Percentiles rank a stretch among this genome's conserved stretches.
Conservation (phyloP, 2,329 filamentous ascomycete genomes). For the Boeremia exigua region DNA sequence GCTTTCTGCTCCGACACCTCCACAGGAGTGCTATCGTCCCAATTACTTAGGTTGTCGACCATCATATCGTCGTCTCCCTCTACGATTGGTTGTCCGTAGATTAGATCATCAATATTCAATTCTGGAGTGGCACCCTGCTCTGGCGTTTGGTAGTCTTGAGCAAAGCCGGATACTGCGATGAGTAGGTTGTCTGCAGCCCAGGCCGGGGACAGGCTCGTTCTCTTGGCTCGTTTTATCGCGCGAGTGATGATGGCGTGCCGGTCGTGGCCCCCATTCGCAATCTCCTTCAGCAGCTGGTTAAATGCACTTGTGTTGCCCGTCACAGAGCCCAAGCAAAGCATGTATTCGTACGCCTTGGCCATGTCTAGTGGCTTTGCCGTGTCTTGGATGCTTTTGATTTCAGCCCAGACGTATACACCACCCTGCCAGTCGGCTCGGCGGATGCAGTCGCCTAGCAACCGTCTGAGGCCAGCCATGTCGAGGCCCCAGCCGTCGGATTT, state of each 20-base stretch:
- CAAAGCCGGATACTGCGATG: slow-evolving; percentile 37
- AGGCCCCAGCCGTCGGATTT: slow-evolving; percentile 55
- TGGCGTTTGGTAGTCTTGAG: slow-evolving; percentile 20
- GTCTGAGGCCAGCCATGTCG: slow-evolving; percentile 46
- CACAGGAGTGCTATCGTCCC: slow-evolving; percentile 5
- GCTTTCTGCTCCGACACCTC: slow-evolving; percentile 2
- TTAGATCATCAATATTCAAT: slow-evolving; percentile 11
- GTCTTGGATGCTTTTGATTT: slow-evolving; percentile 46
- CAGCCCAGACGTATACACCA: slow-evolving; percentile 50
- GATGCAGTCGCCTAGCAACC: slow-evolving; percentile 51
- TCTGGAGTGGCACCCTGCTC: not conserved
- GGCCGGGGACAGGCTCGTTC: slow-evolving; percentile 28
- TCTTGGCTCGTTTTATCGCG: slow-evolving; percentile 23
- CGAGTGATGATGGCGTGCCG: slow-evolving; percentile 33
- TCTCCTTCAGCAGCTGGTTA: slow-evolving; percentile 40
- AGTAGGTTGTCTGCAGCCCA: slow-evolving; percentile 44
- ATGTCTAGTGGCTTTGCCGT: slow-evolving; percentile 29
- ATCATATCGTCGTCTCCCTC: slow-evolving; percentile 1
- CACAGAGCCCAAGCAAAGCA: slow-evolving; percentile 43
- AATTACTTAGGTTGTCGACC: slow-evolving; percentile 12
- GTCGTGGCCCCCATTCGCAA: slow-evolving; percentile 31
- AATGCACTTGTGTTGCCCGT: slow-evolving; percentile 40
- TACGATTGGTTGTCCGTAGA: slow-evolving; percentile 7
- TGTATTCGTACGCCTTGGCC: slow-evolving; percentile 39
- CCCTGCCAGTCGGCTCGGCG: slow-evolving; percentile 45